phyloP scores from a whole-genome alignment of 495 filamentous ascomycete genomes.

The Neurospora sp. region DNA sequence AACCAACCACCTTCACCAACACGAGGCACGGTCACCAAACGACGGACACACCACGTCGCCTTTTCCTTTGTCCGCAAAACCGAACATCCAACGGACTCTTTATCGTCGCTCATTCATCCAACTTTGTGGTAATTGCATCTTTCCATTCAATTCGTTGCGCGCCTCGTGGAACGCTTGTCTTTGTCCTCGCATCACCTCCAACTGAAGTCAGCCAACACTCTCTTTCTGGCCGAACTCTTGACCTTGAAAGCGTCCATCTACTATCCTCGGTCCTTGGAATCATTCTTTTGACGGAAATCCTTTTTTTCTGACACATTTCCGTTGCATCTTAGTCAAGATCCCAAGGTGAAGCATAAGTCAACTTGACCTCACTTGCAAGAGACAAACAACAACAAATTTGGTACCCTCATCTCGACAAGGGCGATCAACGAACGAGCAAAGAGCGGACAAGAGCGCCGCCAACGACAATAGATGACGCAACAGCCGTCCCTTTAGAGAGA shows the following conservation, averaged over 20 bases:
- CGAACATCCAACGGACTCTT: not conserved
- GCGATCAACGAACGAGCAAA: not conserved
- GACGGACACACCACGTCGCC: not conserved
- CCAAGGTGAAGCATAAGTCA: not conserved
- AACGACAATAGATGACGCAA: slow-evolving; percentile 16
- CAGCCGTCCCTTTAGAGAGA: slow-evolving; percentile 1
- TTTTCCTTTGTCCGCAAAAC: not conserved
- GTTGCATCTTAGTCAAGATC: not conserved
- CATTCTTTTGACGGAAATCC: not conserved
- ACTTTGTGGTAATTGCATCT: not conserved
- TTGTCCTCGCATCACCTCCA: not conserved
- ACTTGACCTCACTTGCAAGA: not conserved
- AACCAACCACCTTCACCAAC: not conserved
- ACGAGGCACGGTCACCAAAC: not conserved
- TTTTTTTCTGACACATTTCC: not conserved
- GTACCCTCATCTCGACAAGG: not conserved
- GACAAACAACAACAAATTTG: not conserved
- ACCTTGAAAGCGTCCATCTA: not conserved
- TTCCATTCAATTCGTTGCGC: not conserved
- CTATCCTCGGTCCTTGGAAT: not conserved
- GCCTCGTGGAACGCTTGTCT: not conserved
- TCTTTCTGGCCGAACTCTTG: not conserved
- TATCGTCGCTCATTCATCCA: not conserved
- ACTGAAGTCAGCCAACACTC: not conserved
- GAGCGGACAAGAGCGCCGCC: not conserved